Base-by-base conservation (phyloP, 306 rosid species). In the Quercus ilex region DNA sequence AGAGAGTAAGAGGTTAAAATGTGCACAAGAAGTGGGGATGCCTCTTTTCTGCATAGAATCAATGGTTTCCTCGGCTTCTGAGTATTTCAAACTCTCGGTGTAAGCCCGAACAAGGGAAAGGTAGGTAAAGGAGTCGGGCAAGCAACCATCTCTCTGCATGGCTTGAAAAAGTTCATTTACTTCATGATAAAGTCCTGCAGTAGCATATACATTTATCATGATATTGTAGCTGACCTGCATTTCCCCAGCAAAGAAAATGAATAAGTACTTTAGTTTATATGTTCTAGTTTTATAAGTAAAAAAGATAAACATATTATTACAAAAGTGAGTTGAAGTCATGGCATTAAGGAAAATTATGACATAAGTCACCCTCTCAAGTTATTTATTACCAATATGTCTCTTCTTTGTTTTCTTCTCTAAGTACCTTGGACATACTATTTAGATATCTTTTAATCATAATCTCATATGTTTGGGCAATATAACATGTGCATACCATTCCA, bases 221-320 rank as follows among this genome's bases (percentile, higher is more conserved):
- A 94, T 92, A 49, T 94, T 88, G 85, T 89, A 94, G 86, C 99
- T 87, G 69, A 92, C 90, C 98, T 94, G 97, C 83, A 85, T 73
- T 90, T 80, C 73, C 77, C 70, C 73, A 64, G 52, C 35, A 72
- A 78, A 56, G 53, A 62, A 57, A 65, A 85, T 70, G 49, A 73
- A 73, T 43, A 41, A 82, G 77, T 87, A 77, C 62, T 62, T 28
- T 60, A 69, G 46, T 49, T 51, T 55, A 69, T 69, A 64, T 74
- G 69, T 41, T 52, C 76, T 62, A 56, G 33, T 31, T 15, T 65
- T 31, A 56, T 73, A 41, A 41, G 12, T 3, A 3, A 49, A 49
- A 49, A 49, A 12, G 53, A 49, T 12, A 49, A 49, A 49, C 17
- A 13, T 49, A 12, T 10, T 12, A 49, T 49, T 49, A 12, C 28